Evolutionary conservation across 1,284 basidiomycete species (phyloP).

Genomic region (Irpex sp.): DNA sequence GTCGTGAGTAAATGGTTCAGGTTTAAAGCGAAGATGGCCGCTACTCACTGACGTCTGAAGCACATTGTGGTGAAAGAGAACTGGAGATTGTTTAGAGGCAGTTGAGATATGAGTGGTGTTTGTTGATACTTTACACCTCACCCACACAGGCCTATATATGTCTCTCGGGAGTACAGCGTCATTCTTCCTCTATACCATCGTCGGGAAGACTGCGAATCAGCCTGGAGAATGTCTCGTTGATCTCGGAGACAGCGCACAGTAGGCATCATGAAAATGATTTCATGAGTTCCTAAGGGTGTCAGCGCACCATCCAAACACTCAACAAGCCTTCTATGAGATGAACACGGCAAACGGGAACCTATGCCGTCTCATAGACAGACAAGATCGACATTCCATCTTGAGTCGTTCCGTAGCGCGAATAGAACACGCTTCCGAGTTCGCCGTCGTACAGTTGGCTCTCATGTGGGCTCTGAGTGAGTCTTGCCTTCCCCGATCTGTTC

Average conservation of each 20-base stretch:
- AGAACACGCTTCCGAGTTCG: not conserved
- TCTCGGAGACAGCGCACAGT: not conserved
- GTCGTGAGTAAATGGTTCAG: not conserved
- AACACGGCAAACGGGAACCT: not conserved
- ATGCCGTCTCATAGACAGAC: too few species aligned
- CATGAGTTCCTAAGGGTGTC: not conserved
- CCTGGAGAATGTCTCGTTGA: conserved; percentile 1
- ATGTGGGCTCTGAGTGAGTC: too few species aligned
- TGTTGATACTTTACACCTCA: not conserved
- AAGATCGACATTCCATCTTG: too few species aligned
- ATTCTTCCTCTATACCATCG: not conserved
- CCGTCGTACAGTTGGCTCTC: not conserved
- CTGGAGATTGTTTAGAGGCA: not conserved
- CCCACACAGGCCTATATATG: not conserved
- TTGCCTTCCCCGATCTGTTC: not conserved
- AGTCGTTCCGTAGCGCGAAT: too few species aligned
- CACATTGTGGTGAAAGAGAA: conserved; percentile 9
- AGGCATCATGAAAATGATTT: not conserved
- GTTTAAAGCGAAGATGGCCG: not conserved
- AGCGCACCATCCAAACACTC: not conserved
- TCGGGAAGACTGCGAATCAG: not conserved
- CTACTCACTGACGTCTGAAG: conserved; percentile 16
- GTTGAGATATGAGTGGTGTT: not conserved
- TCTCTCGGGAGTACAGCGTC: not conserved
- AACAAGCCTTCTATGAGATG: not conserved